Conservation (phyloP, 208 protist species). For the Herpetomonas tarakana region DNA sequence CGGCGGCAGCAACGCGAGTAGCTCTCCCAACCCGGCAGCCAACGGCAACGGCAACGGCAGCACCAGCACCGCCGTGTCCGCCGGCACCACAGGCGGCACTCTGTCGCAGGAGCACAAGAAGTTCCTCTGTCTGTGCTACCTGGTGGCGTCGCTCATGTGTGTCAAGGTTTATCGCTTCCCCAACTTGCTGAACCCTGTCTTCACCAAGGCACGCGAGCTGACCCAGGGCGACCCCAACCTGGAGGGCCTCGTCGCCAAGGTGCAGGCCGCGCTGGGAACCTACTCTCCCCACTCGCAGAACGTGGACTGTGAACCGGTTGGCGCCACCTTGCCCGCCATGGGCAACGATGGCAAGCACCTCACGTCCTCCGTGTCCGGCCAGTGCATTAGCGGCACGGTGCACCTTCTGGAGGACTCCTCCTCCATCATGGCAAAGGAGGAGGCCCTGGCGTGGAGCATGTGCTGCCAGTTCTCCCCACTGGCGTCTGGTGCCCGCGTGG, state of each 20-base stretch:
- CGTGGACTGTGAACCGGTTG: slow-evolving; percentile 45
- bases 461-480: slow-evolving; percentile 83
- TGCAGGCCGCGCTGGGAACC: slow-evolving; percentile 52
- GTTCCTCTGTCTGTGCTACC: slow-evolving; percentile 62
- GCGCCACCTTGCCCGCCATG: slow-evolving; percentile 40
- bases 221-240: slow-evolving; percentile 31
- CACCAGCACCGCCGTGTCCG: slow-evolving; percentile 2
- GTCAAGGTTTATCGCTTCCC: slow-evolving; percentile 89
- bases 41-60: slow-evolving; percentile 4
- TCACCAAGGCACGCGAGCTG: slow-evolving; percentile 69
- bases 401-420: slow-evolving; percentile 61
- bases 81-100: background rate
- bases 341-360: slow-evolving; percentile 43
- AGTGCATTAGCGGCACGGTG: slow-evolving; percentile 45
- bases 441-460: slow-evolving; percentile 78
- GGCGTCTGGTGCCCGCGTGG: slow-evolving; percentile 45
- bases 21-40: background rate
- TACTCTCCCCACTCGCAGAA: slow-evolving; percentile 78
- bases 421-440: slow-evolving; percentile 49
- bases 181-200: slow-evolving; percentile 63
- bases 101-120: slow-evolving; percentile 45
- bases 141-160: slow-evolving; percentile 69
- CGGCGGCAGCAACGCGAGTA: slow-evolving; percentile 5
- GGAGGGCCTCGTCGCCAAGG: slow-evolving; percentile 49
- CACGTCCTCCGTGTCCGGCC: slow-evolving; percentile 45